Base-by-base conservation (phyloP, 805 yeast genomes). In the Metschnikowia dekortorum region DNA sequence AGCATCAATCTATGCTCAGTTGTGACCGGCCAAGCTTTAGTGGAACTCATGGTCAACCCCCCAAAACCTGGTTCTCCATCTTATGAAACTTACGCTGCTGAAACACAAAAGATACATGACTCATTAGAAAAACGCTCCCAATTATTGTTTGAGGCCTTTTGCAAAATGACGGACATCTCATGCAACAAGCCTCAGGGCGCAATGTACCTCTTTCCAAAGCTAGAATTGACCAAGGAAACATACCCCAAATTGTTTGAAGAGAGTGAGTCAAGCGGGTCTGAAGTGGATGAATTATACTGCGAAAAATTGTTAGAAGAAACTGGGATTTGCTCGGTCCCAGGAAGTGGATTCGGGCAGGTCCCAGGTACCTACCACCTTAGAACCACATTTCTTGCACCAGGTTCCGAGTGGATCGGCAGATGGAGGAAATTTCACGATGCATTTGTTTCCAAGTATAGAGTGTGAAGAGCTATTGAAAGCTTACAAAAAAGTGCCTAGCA, bases 271-370 rank as follows among this genome's bases (percentile, higher is more conserved):
- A 62, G 65, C 31, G 82, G 80, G 26, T 64, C 81, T 60, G 73
- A 78, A 40, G 85, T 96, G 18, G 99, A 94, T 67, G 97, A 87
- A 66, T 82, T 87, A 56, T 94, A 94, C 73, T 91, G 97, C 68
- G 76, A 85, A 64, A 85, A 85, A 58, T 74, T 94, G 52, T 77
- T 94, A 57, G 92, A 92, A 56, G 68, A 72, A 43, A 90, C 99
- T 6, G 99, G 99, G 59, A 89, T 94, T 53, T 94, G 99, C 70
- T 89, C 96, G 40, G 96, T 94, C 54, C 98, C 99, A 31, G 99
- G 99, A 38, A 83, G 89, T 33, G 99, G 99, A 0, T 94, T 94
- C 61, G 97, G 98, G 32, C 99, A 94, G 71, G 85, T 77, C 44
- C 84, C 83, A 44, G 96, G 89, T 18, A 90, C 97, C 4, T 86